These are phyloP conservation scores for Serendipita sp. DNA, from an alignment of 768 basidiomycete species.

Conservation along the genomic window DNA sequence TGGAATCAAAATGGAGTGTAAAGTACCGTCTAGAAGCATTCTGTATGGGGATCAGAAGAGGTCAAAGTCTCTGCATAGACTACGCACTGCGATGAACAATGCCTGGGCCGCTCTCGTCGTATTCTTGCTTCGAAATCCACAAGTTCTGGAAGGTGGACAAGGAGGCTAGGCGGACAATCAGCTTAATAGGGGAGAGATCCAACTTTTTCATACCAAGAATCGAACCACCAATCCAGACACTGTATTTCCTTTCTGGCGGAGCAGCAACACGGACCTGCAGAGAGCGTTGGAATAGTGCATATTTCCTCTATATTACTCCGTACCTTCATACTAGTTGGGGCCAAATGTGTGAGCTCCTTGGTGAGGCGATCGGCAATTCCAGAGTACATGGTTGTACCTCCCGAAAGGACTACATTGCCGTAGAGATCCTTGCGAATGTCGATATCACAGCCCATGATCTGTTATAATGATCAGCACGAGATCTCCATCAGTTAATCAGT, in stretches of 20 bases:
- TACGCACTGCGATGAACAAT: conserved; percentile 52
- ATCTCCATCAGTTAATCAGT: neutral
- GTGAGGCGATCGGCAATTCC: conserved; percentile 94
- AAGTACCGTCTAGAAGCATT: neutral
- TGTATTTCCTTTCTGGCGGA: conserved; percentile 88
- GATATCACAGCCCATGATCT: conserved; percentile 3
- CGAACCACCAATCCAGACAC: conserved; percentile 86
- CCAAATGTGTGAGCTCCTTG: conserved; percentile 73
- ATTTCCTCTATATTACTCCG: conserved; percentile 10
- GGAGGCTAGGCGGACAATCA: conserved; percentile 33
- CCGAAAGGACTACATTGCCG: conserved; percentile 67
- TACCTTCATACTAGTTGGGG: conserved; percentile 79
- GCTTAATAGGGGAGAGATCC: conserved; percentile 17
- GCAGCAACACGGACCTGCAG: conserved; percentile 73
- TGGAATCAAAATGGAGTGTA: neutral
- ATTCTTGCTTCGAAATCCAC: conserved; percentile 89
- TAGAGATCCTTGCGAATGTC: conserved; percentile 7
- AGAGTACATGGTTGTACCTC: conserved; percentile 91
- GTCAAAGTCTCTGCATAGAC: neutral
- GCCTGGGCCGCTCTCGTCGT: conserved; percentile 68
- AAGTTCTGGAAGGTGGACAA: conserved; percentile 92
- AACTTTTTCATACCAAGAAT: conserved; percentile 28
- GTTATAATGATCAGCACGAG: neutral
- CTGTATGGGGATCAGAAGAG: neutral
- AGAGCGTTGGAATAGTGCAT: neutral